These are phyloP conservation scores for Penicillium sp. DNA, from an alignment of 2,329 filamentous ascomycete species.

Conservation along the genomic window DNA sequence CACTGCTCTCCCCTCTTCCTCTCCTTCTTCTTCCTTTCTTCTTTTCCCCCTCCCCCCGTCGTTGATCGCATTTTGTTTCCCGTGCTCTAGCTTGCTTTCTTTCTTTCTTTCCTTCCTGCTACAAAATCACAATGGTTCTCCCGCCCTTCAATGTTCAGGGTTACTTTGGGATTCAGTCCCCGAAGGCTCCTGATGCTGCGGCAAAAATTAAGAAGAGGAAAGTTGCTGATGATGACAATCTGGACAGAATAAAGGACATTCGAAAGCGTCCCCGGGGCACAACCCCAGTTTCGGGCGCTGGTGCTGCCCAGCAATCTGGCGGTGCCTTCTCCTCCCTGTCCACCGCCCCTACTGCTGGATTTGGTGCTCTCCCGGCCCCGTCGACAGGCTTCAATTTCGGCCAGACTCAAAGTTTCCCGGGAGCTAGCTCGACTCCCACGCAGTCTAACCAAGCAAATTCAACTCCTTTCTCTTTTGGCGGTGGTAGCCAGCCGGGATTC, in stretches of 20 bases:
- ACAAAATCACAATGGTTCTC: too few species aligned
- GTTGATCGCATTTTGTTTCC: too few species aligned
- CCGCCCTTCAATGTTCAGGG: too few species aligned
- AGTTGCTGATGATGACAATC: slow-evolving; percentile 6
- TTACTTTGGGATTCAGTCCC: too few species aligned
- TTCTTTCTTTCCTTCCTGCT: background rate
- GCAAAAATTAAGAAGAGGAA: background rate
- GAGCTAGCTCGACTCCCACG: slow-evolving; percentile 13
- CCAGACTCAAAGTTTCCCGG: slow-evolving; percentile 26
- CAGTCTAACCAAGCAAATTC: slow-evolving; percentile 14
- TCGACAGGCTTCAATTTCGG: slow-evolving; percentile 21
- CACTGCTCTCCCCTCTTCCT: background rate
- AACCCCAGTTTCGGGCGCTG: slow-evolving; percentile 15
- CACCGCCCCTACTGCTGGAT: slow-evolving; percentile 7
- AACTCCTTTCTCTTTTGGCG: slow-evolving; percentile 20
- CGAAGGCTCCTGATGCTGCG: background rate
- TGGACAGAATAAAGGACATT: slow-evolving; percentile 31
- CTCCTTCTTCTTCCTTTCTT: background rate
- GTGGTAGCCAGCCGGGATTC: slow-evolving; percentile 16
- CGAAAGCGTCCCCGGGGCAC: slow-evolving; percentile 17
- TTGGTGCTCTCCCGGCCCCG: slow-evolving; percentile 8
- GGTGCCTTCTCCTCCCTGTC: slow-evolving; percentile 13
- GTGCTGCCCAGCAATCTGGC: slow-evolving; percentile 6
- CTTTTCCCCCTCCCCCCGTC: background rate
- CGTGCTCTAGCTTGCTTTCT: background rate